Evolutionary conservation across 345 rosid genomes (phyloP).

Genomic region (Lumnitzera racemosa): DNA sequence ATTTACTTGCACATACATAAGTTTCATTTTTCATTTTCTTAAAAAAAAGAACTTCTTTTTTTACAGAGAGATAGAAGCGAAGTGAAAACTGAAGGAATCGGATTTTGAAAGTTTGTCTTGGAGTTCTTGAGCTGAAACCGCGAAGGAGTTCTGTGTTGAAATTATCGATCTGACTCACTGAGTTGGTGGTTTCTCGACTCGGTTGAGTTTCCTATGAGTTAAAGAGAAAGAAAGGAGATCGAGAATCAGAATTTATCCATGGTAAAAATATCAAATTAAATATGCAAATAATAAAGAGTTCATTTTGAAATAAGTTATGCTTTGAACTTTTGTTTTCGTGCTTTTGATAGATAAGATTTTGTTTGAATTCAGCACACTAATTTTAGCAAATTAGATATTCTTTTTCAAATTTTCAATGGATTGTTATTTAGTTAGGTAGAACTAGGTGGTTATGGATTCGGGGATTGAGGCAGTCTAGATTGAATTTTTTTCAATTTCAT

Average conservation of each 20-base stretch:
- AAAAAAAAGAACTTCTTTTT: too few relatives aligned
- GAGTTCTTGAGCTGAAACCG: neutral
- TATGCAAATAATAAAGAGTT: neutral
- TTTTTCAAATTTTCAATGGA: too few relatives aligned
- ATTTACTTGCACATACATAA: too few relatives aligned
- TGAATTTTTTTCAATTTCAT: too few relatives aligned
- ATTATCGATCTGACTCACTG: constrained; percentile 24
- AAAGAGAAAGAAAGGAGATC: constrained; percentile 11
- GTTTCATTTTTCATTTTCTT: too few relatives aligned
- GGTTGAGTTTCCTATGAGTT: constrained; percentile 23
- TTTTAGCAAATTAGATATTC: too few relatives aligned
- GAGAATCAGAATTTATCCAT: constrained; percentile 3
- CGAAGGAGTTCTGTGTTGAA: neutral
- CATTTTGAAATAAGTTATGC: neutral
- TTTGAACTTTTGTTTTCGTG: neutral
- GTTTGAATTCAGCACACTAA: neutral
- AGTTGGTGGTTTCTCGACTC: constrained; percentile 1
- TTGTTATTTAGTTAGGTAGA: neutral
- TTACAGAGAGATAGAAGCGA: neutral
- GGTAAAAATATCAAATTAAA: constrained; percentile 21
- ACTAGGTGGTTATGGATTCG: too few relatives aligned
- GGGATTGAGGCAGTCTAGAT: too few relatives aligned
- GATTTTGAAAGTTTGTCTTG: constrained; percentile 1
- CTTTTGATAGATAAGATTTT: constrained; percentile 2
- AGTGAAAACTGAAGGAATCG: constrained; percentile 1